A percentile compares a stretch with the other conserved stretches of the same genome.
phyloP scores from a whole-genome alignment of 305 asterid species.

The Salvia sclarea region DNA sequence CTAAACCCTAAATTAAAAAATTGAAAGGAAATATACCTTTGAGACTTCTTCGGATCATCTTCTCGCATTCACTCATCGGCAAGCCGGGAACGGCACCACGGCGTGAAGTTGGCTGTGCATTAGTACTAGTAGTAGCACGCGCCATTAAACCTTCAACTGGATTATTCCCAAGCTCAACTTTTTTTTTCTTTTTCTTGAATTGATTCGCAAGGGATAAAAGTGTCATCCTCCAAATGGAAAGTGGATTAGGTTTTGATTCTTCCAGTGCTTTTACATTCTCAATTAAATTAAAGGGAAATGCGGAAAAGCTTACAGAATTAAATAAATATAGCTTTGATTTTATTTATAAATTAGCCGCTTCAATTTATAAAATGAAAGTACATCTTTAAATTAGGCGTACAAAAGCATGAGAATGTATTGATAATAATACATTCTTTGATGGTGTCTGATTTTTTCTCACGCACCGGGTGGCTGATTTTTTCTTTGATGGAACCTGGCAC shows the following conservation, averaged over 20 bases:
- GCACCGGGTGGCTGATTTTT: no score
- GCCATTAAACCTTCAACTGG: slow-evolving; percentile 18
- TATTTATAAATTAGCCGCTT: no score
- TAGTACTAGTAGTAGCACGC: slow-evolving; percentile 1
- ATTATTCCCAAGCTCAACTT: not conserved
- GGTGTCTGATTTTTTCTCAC: no score
- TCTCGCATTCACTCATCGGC: slow-evolving; percentile 59
- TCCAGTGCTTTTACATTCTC: not conserved
- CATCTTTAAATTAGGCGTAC: no score
- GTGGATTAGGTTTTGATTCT: not conserved
- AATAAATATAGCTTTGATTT: no score
- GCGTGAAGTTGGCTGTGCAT: slow-evolving; percentile 16
- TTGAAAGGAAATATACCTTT: slow-evolving; percentile 41
- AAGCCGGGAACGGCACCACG: slow-evolving; percentile 37
- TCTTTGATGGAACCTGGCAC: no score
- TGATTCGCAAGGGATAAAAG: not conserved
- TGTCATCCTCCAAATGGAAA: not conserved
- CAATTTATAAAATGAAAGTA: no score
- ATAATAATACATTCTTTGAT: no score
- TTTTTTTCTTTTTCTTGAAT: not conserved
- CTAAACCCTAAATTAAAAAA: not conserved
- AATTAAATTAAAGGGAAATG: not conserved
- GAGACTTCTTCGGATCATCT: slow-evolving; percentile 66
- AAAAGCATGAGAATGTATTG: no score
- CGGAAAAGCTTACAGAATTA: not conserved